These are phyloP conservation scores for Umbellularia californica DNA, from an alignment of 164 flowering plant species.

Conservation along the genomic window DNA sequence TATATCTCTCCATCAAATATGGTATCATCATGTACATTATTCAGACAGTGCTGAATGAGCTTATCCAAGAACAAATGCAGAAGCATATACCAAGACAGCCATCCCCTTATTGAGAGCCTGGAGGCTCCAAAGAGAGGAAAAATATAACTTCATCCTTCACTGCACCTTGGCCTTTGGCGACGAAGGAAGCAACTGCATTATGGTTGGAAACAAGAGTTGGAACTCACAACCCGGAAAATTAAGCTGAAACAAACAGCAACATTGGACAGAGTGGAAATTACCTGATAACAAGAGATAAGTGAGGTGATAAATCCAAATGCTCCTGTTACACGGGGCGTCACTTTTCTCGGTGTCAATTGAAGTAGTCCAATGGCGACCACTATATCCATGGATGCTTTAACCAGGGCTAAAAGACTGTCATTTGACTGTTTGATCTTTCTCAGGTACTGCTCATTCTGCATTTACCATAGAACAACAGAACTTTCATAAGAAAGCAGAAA, in stretches of 20 bases:
- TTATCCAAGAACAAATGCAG: background rate
- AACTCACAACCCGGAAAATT: background rate
- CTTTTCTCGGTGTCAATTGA: slow-evolving; percentile 89
- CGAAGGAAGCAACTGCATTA: slow-evolving; percentile 12
- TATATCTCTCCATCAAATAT: background rate
- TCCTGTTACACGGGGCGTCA: slow-evolving; percentile 91
- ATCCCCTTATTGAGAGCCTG: background rate
- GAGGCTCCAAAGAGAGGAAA: background rate
- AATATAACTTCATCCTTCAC: slow-evolving; percentile 1
- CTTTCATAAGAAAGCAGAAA: background rate
- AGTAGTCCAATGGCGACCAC: slow-evolving; percentile 93
- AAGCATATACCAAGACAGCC: background rate
- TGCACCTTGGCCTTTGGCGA: slow-evolving; percentile 9
- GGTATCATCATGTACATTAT: background rate
- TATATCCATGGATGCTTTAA: slow-evolving; percentile 71
- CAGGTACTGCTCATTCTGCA: slow-evolving; percentile 69
- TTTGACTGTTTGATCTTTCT: slow-evolving; percentile 64
- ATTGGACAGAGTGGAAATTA: slow-evolving; percentile 13
- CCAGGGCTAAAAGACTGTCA: slow-evolving; percentile 66
- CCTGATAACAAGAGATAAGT: slow-evolving; percentile 98
- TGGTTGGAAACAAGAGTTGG: background rate
- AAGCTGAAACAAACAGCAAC: background rate
- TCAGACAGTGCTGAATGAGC: background rate
- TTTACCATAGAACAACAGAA: slow-evolving; percentile 9
- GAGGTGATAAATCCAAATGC: slow-evolving; percentile 83